Conservation (phyloP, 306 rosid genomes). For the Hylodesmum podocarpum region DNA sequence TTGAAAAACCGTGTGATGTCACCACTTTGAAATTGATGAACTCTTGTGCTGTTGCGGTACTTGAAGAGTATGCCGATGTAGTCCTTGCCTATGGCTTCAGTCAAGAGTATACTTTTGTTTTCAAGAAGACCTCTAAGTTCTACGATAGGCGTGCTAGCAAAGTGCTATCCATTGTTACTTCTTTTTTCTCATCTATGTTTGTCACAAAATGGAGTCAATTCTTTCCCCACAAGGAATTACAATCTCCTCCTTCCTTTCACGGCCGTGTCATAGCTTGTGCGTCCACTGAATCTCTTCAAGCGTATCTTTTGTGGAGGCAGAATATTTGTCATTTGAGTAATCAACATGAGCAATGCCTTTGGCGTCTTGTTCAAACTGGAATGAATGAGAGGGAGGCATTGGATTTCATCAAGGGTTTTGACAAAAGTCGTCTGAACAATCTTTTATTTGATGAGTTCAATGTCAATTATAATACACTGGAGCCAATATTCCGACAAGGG, state of each 20-base stretch:
- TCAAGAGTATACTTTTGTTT: slow-evolving; percentile 69
- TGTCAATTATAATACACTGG: slow-evolving; percentile 60
- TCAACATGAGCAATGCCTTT: slow-evolving; percentile 60
- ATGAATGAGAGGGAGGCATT: slow-evolving; percentile 56
- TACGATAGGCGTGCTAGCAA: slow-evolving; percentile 80
- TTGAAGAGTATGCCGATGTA: slow-evolving; percentile 65
- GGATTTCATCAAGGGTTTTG: slow-evolving; percentile 50
- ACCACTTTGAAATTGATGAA: slow-evolving; percentile 71
- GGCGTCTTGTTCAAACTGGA: slow-evolving; percentile 68
- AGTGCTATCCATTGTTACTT: slow-evolving; percentile 61
- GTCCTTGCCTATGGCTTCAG: slow-evolving; percentile 75
- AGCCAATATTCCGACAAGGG: slow-evolving; percentile 68
- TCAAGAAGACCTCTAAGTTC: slow-evolving; percentile 74
- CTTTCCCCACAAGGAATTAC: slow-evolving; percentile 56
- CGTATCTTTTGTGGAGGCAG: slow-evolving; percentile 83
- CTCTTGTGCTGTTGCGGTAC: slow-evolving; percentile 51
- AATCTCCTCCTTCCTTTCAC: slow-evolving; percentile 58
- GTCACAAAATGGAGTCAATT: slow-evolving; percentile 63
- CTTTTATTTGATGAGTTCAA: slow-evolving; percentile 61
- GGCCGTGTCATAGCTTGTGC: slow-evolving; percentile 65
- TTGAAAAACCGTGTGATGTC: slow-evolving; percentile 63
- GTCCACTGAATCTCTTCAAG: slow-evolving; percentile 66
- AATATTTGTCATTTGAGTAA: slow-evolving; percentile 65
- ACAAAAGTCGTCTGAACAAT: slow-evolving; percentile 56
- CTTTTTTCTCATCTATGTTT: slow-evolving; percentile 68